These are phyloP conservation scores for Clonostachys rosea DNA, from an alignment of 2,329 filamentous ascomycete genomes.

Conservation along the genomic window DNA sequence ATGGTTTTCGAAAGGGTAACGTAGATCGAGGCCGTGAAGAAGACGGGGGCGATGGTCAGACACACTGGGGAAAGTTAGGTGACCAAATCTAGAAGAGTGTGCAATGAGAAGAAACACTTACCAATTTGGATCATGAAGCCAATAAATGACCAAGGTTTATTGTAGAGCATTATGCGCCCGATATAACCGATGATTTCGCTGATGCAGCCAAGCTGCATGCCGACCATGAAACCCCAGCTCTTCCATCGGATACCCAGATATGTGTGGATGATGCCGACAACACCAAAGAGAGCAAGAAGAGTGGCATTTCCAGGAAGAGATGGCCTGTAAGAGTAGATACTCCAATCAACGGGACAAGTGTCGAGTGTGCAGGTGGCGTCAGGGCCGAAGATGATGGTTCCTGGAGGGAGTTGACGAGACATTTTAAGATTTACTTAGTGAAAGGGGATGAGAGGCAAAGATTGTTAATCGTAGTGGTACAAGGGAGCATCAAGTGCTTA, in stretches of 20 bases:
- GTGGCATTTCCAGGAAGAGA: conserved; percentile 26
- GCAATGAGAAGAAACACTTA: conserved; percentile 24
- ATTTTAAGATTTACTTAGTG: no score
- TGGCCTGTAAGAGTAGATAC: conserved; percentile 37
- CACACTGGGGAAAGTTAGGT: conserved; percentile 29
- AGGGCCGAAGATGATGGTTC: conserved; percentile 31
- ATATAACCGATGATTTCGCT: conserved; percentile 1
- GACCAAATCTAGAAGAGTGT: conserved; percentile 38
- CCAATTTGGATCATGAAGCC: conserved; percentile 60
- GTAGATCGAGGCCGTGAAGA: conserved; percentile 28
- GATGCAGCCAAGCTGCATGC: conserved; percentile 30
- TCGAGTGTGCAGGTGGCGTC: conserved; percentile 40
- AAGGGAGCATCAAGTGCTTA: no score
- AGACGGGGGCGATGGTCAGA: conserved; percentile 36
- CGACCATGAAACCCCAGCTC: conserved; percentile 30
- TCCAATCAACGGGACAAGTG: conserved; percentile 21
- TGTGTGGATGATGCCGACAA: conserved; percentile 34
- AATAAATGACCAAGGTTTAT: conserved; percentile 50
- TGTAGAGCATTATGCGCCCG: conserved; percentile 41
- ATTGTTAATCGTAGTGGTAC: no score
- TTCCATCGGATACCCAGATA: conserved; percentile 29
- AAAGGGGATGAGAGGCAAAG: no score
- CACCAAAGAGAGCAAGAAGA: conserved; percentile 32
- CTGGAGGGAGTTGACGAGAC: conserved; percentile 5
- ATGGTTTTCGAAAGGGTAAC: conserved; percentile 11